Conservation (phyloP, 345 rosid species). For the Excoecaria agallocha region DNA sequence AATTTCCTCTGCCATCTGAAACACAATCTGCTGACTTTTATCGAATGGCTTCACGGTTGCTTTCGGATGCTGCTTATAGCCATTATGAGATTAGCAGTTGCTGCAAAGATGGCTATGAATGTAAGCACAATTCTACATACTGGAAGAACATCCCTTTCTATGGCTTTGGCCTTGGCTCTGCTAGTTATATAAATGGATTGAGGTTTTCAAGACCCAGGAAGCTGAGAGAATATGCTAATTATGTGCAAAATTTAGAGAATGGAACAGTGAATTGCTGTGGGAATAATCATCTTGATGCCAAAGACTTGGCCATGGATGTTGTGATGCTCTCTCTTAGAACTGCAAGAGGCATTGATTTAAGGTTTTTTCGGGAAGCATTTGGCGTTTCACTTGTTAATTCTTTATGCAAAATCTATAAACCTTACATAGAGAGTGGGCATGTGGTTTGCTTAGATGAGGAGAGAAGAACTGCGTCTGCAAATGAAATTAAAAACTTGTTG, state of each 20-base stretch:
- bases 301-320: constrained; percentile 73
- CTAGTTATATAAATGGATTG: constrained; percentile 71
- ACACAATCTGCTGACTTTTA: constrained; percentile 76
- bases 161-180: constrained; percentile 88
- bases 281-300: constrained; percentile 37
- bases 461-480: constrained; percentile 41
- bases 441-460: constrained; percentile 62
- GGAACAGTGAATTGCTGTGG: constrained; percentile 36
- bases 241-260: constrained; percentile 62
- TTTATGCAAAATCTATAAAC: constrained; percentile 57
- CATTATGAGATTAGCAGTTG: constrained; percentile 94
- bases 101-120: constrained; percentile 56
- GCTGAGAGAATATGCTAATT: constrained; percentile 62
- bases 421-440: constrained; percentile 69
- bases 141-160: constrained; percentile 86
- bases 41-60: constrained; percentile 62
- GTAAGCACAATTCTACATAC: constrained; percentile 80
- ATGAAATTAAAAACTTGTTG: constrained; percentile 37
- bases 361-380: constrained; percentile 53
- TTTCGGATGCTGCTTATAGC: constrained; percentile 57
- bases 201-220: constrained; percentile 90
- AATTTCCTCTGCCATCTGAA: constrained; percentile 85
- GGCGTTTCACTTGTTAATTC: constrained; percentile 52
- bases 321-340: constrained; percentile 92
- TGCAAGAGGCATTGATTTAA: constrained; percentile 67